Conservation (phyloP, 2,329 filamentous ascomycete species). For the Ophiostoma himal-ulmi region DNA sequence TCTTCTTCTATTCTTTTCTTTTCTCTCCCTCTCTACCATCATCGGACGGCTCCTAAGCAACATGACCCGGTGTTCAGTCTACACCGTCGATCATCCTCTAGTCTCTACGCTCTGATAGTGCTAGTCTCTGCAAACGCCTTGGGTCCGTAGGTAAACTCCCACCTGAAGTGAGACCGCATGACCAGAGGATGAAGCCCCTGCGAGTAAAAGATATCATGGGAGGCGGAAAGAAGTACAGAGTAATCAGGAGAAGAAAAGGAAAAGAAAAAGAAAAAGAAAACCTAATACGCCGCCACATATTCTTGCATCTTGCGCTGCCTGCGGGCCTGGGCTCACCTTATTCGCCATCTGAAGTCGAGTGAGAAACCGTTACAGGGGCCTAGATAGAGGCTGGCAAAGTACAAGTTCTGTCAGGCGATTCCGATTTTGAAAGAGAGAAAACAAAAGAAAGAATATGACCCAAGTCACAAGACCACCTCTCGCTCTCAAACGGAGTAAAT, state of each 20-base stretch:
- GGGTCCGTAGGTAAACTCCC: neutral
- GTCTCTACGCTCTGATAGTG: neutral
- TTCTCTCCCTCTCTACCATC: neutral
- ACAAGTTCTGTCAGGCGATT: neutral
- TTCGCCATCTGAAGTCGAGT: neutral
- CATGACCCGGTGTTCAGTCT: neutral
- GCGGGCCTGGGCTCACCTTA: neutral
- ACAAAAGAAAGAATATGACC: neutral
- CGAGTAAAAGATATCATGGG: neutral
- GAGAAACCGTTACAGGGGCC: neutral
- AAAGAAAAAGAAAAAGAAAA: neutral
- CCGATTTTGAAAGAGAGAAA: neutral
- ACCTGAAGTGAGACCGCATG: slow-evolving; percentile 14
- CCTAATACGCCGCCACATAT: neutral
- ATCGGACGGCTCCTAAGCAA: neutral
- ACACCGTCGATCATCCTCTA: neutral
- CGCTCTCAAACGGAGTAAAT: too few species aligned
- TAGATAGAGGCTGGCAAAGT: neutral
- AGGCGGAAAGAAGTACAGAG: neutral
- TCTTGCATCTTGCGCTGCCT: neutral
- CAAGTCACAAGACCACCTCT: too few species aligned
- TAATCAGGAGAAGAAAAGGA: neutral
- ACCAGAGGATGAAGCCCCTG: neutral
- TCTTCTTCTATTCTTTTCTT: neutral
- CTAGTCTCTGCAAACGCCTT: neutral